phyloP scores from a whole-genome alignment of 306 rosid species.

The Albizia julibrissin region DNA sequence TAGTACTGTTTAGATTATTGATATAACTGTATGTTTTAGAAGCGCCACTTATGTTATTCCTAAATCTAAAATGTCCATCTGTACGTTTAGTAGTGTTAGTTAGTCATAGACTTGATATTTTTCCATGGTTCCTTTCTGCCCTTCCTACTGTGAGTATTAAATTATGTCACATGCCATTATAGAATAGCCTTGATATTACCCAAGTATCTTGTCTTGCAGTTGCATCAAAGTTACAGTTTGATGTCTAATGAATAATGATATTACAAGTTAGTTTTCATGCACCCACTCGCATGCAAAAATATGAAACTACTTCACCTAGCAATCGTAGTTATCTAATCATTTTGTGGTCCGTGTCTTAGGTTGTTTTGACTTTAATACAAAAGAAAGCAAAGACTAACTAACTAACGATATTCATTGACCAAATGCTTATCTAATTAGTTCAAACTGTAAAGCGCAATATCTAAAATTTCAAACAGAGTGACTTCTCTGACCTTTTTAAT shows the following conservation, averaged over 20 bases:
- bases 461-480: background rate
- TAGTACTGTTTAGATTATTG: background rate
- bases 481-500: background rate
- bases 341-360: background rate
- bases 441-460: background rate
- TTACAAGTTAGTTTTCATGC: slow-evolving; percentile 8
- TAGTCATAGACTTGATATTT: slow-evolving; percentile 1
- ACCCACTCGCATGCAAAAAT: background rate
- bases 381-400: background rate
- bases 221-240: background rate
- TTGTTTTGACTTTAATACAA: background rate
- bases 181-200: background rate
- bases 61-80: background rate
- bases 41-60: background rate
- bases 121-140: background rate
- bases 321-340: background rate
- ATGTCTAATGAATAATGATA: slow-evolving; percentile 9
- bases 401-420: background rate
- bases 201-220: slow-evolving; percentile 9
- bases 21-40: background rate
- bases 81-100: background rate
- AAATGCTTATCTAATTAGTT: background rate
- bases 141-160: background rate
- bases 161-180: background rate
- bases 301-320: background rate